Percentiles rank a stretch among this genome's conserved stretches.
Conservation (phyloP, 129 eudicot genomes). For the Glebionis coronaria region DNA sequence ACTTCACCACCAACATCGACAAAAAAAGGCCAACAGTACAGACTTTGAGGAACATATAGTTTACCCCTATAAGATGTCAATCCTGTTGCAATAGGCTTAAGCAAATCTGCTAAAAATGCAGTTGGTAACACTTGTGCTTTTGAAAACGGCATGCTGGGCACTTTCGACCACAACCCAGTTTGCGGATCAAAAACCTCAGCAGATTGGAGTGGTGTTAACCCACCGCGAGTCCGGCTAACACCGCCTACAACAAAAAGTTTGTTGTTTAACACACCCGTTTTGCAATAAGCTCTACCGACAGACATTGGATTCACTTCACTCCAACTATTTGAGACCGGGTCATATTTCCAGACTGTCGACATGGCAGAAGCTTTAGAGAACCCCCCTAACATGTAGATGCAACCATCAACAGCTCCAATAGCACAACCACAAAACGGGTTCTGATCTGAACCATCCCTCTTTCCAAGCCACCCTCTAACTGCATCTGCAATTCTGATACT, state of each 20-base stretch:
- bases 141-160: slow-evolving; percentile 96
- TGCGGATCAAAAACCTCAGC: slow-evolving; percentile 91
- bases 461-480: slow-evolving; percentile 89
- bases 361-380: slow-evolving; percentile 66
- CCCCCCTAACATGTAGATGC: slow-evolving; percentile 88
- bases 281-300: slow-evolving; percentile 77
- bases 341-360: slow-evolving; percentile 75
- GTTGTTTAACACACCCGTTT: slow-evolving; percentile 79
- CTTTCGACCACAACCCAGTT: slow-evolving; percentile 71
- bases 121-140: slow-evolving; percentile 94
- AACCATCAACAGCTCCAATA: slow-evolving; percentile 76
- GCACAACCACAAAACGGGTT: slow-evolving; percentile 96
- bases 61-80: slow-evolving; percentile 86
- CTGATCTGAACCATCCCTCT: slow-evolving; percentile 60
- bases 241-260: slow-evolving; percentile 98
- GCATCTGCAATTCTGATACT: slow-evolving; percentile 73
- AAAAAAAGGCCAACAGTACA: slow-evolving; percentile 96
- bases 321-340: slow-evolving; percentile 76
- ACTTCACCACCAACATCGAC: slow-evolving; percentile 99
- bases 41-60: slow-evolving; percentile 89
- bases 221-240: slow-evolving; percentile 75
- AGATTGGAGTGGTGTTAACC: slow-evolving; percentile 82
- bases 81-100: slow-evolving; percentile 97
- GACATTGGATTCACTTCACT: slow-evolving; percentile 75
- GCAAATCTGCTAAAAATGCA: slow-evolving; percentile 88